Base-by-base conservation (phyloP, 202 grass and related monocot species). In the Schoenoplectus triqueter region DNA sequence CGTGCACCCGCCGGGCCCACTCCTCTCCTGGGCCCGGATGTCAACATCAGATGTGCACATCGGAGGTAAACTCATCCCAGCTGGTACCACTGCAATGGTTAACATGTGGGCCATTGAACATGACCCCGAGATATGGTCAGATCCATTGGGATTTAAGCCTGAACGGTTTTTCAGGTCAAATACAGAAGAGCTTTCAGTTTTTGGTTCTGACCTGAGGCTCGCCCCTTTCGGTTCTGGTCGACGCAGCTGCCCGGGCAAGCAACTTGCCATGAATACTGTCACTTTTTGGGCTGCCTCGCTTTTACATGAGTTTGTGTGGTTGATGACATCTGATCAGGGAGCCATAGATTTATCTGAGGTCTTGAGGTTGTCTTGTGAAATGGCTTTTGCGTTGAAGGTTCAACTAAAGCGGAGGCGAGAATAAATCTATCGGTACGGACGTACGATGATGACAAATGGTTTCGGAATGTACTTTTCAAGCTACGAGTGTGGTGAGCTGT, bases 61-160 rank as follows among this genome's bases (percentile, higher is more conserved):
- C 20, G 86, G 85, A 8, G 91, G 95, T 0, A 73, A 66, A 78
- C 83, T 90, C 17, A 18, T 97, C 70, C 95, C 95, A 0, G 82
- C 86, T 4, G 95, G 95, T 46, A 97, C 95, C 18, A 97, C 91
- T 0, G 92, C 92, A 1, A 95, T 97, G 92, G 95, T 97, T 45
- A 97, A 97, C 95, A 97, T 97, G 95, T 97, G 95, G 95, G 89
- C 92, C 89, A 94, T 97, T 0, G 87, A 91, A 1, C 95, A 93
- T 2, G 95, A 97, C 80, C 59, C 88, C 1, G 17, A 74, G 1
- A 80, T 97, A n/a, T 97, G 95, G 95, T 65, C 80, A 0, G 63
- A 97, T 1, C 91, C 95, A 2, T 2, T 5, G 13, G 78, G 84
- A 78, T 98, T 98, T 14, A 47, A 41, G 0, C 95, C 95, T 0